Evolutionary conservation across 768 basidiomycete genomes (phyloP).

Genomic region (Lyophyllum shimeji): DNA sequence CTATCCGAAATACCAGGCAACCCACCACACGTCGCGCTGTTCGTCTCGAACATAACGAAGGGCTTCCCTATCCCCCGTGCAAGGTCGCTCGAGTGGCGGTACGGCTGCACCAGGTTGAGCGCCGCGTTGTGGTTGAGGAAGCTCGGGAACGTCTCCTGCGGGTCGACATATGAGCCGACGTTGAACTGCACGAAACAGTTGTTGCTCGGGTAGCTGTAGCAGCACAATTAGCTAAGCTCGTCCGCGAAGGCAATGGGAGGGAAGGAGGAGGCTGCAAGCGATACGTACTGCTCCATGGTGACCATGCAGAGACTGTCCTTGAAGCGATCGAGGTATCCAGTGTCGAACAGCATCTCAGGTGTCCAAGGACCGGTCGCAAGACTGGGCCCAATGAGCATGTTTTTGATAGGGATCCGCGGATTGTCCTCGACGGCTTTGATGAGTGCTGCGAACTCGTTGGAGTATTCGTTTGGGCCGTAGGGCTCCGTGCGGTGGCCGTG

Average conservation of each 20-base stretch:
- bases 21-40: conserved; percentile 69
- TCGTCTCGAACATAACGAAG: conserved; percentile 71
- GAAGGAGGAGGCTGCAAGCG: neutral
- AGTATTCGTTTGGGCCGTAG: conserved; percentile 42
- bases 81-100: conserved; percentile 45
- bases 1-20: conserved; percentile 62
- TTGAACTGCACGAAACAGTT: conserved; percentile 58
- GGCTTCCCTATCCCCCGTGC: conserved; percentile 45
- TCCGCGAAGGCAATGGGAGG: neutral
- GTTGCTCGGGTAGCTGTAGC: conserved; percentile 53
- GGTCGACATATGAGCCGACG: conserved; percentile 36
- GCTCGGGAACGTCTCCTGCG: conserved; percentile 46
- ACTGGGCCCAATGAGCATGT: conserved; percentile 61
- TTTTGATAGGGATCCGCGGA: conserved; percentile 31
- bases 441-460: conserved; percentile 45
- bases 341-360: conserved; percentile 46
- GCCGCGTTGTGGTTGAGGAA: conserved; percentile 65
- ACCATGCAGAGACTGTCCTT: conserved; percentile 41
- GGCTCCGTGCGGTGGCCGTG: conserved; percentile 22
- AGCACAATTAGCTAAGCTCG: neutral
- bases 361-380: conserved; percentile 56
- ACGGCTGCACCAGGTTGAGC: conserved; percentile 47
- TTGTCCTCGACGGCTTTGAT: conserved; percentile 37
- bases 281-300: conserved; percentile 56
- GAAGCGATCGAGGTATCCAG: conserved; percentile 47